Conservation (phyloP, 2,329 filamentous ascomycete genomes). For the Colletotrichum eremochloae region DNA sequence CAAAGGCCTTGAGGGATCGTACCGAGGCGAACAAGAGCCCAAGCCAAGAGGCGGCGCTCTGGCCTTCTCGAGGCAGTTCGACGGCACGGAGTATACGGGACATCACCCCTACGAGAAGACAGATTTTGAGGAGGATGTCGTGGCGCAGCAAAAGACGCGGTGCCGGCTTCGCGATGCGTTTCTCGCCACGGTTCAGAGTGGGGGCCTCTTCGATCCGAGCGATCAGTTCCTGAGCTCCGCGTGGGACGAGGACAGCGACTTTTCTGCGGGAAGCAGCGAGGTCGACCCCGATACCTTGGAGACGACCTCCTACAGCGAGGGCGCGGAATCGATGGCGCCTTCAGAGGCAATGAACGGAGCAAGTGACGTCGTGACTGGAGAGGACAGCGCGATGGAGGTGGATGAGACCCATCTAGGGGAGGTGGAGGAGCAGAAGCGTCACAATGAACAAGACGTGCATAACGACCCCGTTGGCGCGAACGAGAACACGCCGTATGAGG, state of each 20-base stretch:
- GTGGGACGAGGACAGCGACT: not conserved
- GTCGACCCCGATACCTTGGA: not conserved
- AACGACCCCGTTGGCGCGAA: not conserved
- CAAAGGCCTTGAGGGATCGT: not conserved
- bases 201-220: constrained; percentile 2
- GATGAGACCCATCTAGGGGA: not conserved
- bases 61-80: constrained; percentile 8
- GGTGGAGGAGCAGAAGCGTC: not conserved
- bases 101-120: not conserved
- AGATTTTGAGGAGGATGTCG: not conserved
- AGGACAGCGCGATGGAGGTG: not conserved
- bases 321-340: not conserved
- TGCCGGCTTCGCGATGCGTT: not conserved
- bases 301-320: not conserved
- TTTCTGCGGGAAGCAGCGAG: constrained; percentile 16
- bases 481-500: not conserved
- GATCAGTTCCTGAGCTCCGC: constrained; percentile 5
- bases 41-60: not conserved
- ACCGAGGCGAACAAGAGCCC: not conserved
- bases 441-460: not conserved
- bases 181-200: not conserved
- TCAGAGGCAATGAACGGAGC: not conserved
- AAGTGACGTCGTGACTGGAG: not conserved
- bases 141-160: not conserved
- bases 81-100: not conserved